Base-by-base conservation (phyloP, 2,329 filamentous ascomycete species). In the Lachnellula subtilissima region DNA sequence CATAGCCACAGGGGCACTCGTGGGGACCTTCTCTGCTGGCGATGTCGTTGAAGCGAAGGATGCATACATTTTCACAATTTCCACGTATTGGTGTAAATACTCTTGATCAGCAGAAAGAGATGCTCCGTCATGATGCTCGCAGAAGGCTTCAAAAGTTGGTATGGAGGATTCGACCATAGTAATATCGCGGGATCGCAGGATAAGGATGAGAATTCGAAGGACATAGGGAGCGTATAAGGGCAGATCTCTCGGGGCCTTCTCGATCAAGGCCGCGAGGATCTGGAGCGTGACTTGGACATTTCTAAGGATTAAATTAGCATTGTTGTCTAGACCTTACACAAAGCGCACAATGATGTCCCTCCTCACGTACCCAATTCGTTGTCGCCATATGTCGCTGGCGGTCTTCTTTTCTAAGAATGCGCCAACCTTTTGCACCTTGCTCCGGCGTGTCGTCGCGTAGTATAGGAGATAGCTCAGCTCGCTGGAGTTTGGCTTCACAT, bases 401-500 rank as follows among this genome's bases (percentile, higher is more conserved):
- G 91, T 94, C 77, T 93, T 91, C 78, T 93, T 95, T 76, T 97
- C 92, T 62, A 99, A 80, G 70, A 97, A 99, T 65, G 85, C 86
- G 72, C 91, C 91, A 64, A 99, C 92, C 75, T 99, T 99, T 69
- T 94, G 90, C 66, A 97, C 85, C 80, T 97, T 99, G 74, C 89
- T 93, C 63, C 91, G 86, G 58, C 93, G 89, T 65, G 92, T 96
- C 70, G 89, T 95, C 59, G 90, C 91, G 78, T 99, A 97, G 80
- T 96, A 97, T 53, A 97, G 84, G 62, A 99, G 83, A 72, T 97
- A 97, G 74, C 91, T 96, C 61, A 99, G 84, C 78, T 99, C 94
- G 75, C 91, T 96, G 64, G 91, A 91, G 74, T 97, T 97, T 46
- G 94, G 92, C 75, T 93, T 95, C 69, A 96, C 91, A 68, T 96